A percentile compares a stretch with the other conserved stretches of the same genome.
phyloP scores from a whole-genome alignment of 2,329 filamentous ascomycete species.

The Claviceps capensis region DNA sequence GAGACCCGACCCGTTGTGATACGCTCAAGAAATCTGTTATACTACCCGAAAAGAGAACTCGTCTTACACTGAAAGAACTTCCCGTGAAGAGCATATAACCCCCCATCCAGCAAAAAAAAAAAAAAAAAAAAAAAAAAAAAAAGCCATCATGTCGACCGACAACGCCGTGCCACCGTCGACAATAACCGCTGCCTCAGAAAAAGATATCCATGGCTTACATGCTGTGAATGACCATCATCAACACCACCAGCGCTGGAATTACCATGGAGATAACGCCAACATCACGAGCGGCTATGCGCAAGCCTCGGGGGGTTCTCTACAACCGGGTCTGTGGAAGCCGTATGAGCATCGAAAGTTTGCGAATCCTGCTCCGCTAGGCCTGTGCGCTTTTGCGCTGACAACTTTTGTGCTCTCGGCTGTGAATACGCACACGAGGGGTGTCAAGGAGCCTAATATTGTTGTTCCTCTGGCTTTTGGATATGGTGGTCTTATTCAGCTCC shows the following conservation, averaged over 20 bases:
- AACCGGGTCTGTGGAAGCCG: conserved; percentile 54
- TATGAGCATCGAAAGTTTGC: conserved; percentile 57
- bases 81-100: neutral
- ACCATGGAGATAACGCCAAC: conserved; percentile 14
- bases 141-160: conserved; percentile 6
- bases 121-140: too few relatives aligned
- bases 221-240: conserved; percentile 1
- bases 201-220: conserved; percentile 6
- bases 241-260: conserved; percentile 9
- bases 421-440: conserved; percentile 52
- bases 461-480: conserved; percentile 59
- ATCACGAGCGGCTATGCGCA: conserved; percentile 9
- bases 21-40: too few relatives aligned
- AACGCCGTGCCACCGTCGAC: neutral
- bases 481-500: conserved; percentile 63
- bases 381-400: conserved; percentile 68
- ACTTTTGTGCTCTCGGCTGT: conserved; percentile 67
- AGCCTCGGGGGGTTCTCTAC: conserved; percentile 48
- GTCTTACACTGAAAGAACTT: too few relatives aligned
- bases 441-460: conserved; percentile 50
- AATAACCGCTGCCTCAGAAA: conserved; percentile 6
- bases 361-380: conserved; percentile 66
- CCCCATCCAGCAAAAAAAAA: too few relatives aligned
- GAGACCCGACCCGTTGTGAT: too few relatives aligned
- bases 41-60: too few relatives aligned